Evolutionary conservation across 2,329 filamentous ascomycete species (phyloP), one percentile per base, ranked within the genome.

Genomic region (Sphaerostilbella broomeana): DNA sequence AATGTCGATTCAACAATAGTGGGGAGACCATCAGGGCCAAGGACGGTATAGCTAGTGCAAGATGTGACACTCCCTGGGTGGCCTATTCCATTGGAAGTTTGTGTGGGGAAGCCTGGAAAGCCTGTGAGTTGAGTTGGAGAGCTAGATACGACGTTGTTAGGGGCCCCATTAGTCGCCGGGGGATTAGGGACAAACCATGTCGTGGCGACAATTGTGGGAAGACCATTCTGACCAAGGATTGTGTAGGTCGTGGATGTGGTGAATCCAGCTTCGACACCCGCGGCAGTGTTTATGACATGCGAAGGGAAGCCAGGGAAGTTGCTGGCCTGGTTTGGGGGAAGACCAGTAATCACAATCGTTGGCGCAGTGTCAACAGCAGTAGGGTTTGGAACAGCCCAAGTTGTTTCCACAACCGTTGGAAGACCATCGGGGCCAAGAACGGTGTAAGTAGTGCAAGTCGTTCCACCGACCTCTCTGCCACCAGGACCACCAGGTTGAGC

Each of bases 1-100:
- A 57, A 49, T 3, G 59, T 62, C 7, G 59, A 51, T 15, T 61
- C 51, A 31, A 57, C 43, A n/a, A 57, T 40, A 3, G 57, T 55
- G 11, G 56, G 51, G 15, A 50, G 49, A 4, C 56, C 57, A 33
- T 55, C 48, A 16, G 48, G 13, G 10, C 51, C 57, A n/a, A 52
- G 43, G 13, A 53, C 41, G 13, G 59, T 58, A 40, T 48, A 55
- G n/a, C 50, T 55, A n/a, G 52, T 54, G 22, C 47, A 50, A 4
- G 56, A 53, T 3, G 48, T 52, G 10, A 49, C 20, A n/a, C 38
- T 49, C 27, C 29, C 20, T 19, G 38, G 35, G 6, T 39, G 49
- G n/a, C 46, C 47, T 20, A 44, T 43, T 18, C 42, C 24, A n/a
- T 21, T 26, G 27, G 35, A 35, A 16, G 29, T 2, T 25, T 39